phyloP scores from a whole-genome alignment of 1,139 yeast genomes.

The Nakaseomyces sp. region DNA sequence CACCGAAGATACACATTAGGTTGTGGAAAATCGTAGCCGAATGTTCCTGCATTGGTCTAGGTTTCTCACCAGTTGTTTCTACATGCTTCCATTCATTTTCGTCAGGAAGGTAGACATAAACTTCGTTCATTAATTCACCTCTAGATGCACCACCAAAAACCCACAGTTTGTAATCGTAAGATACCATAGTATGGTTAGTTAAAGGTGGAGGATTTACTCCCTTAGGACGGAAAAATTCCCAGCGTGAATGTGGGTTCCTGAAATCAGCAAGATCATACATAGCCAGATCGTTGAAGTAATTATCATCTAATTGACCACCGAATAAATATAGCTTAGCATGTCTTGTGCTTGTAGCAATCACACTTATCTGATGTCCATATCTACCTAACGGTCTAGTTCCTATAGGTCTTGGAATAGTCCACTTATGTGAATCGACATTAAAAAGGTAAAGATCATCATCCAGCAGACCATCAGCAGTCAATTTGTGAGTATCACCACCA shows the following conservation, averaged over 20 bases:
- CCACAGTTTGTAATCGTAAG: conserved; percentile 70
- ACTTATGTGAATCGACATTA: conserved; percentile 80
- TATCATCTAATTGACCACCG: conserved; percentile 93
- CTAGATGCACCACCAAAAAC: conserved; percentile 94
- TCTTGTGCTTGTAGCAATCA: conserved; percentile 50
- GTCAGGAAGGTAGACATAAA: conserved; percentile 68
- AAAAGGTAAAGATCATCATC: conserved; percentile 83
- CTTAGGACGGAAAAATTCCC: conserved; percentile 64
- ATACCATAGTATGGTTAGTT: conserved; percentile 83
- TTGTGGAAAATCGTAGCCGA: conserved; percentile 71
- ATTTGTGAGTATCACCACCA: conserved; percentile 93
- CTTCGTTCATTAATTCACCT: conserved; percentile 32
- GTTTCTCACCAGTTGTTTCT: conserved; percentile 50
- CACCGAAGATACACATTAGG: conserved; percentile 75
- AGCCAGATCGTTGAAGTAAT: conserved; percentile 76
- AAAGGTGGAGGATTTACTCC: conserved; percentile 70
- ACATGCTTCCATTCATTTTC: conserved; percentile 51
- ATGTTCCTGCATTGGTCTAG: conserved; percentile 86
- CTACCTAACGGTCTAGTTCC: conserved; percentile 86
- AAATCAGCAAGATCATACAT: conserved; percentile 84
- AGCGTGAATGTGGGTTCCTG: conserved; percentile 70
- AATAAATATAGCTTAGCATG: conserved; percentile 74
- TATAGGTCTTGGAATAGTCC: conserved; percentile 80
- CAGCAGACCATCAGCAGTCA: conserved; percentile 67
- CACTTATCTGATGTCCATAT: conserved; percentile 77